Conservation (phyloP, 2,329 filamentous ascomycete genomes). For the Chaetomiaceae sp. region DNA sequence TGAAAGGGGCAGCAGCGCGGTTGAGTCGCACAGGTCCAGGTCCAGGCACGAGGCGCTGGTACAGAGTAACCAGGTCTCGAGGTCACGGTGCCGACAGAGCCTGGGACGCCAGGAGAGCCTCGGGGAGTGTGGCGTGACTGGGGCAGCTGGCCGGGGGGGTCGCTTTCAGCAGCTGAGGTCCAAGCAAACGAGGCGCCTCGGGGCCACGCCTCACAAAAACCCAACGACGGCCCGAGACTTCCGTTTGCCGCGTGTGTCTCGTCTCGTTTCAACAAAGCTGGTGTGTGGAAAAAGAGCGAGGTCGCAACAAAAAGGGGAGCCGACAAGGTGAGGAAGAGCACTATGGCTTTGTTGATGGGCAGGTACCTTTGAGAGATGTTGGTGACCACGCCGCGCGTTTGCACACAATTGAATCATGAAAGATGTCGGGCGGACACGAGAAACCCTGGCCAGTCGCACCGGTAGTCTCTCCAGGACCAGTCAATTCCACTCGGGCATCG, state of each 20-base stretch:
- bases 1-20: not conserved
- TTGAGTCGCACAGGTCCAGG: constrained; percentile 1
- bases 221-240: too few species aligned
- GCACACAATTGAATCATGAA: not conserved
- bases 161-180: constrained; percentile 13
- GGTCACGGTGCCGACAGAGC: not conserved
- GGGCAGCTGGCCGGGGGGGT: constrained; percentile 13
- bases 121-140: constrained; percentile 19
- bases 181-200: constrained; percentile 20
- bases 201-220: constrained; percentile 11
- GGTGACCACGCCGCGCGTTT: not conserved
- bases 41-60: constrained; percentile 2
- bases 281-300: too few species aligned
- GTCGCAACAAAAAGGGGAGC: too few species aligned
- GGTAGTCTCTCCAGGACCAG: not conserved
- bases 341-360: too few species aligned
- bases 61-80: constrained; percentile 7
- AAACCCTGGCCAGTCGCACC: not conserved
- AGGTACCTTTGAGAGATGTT: not conserved
- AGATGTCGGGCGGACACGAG: not conserved
- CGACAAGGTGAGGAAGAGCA: too few species aligned
- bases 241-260: too few species aligned
- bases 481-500: not conserved
- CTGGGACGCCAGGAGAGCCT: constrained; percentile 1
- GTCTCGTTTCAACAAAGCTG: too few species aligned